Percentiles rank a stretch among this genome's conserved stretches.
phyloP scores from a whole-genome alignment of 192 early-diverging fungal species.

The Linnemannia schmuckeri region DNA sequence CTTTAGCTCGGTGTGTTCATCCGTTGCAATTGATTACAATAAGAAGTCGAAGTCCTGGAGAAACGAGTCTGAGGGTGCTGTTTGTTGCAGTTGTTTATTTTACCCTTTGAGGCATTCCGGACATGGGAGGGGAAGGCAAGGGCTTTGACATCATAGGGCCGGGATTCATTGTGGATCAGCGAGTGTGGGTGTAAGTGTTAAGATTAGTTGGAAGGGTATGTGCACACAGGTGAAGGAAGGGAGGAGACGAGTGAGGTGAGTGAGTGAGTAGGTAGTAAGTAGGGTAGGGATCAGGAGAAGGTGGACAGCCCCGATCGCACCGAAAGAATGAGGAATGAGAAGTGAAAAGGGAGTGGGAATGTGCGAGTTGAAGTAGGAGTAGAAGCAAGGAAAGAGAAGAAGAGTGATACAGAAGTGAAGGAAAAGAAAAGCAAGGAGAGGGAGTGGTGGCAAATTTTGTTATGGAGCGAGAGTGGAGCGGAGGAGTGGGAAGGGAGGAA shows the following conservation, averaged over 20 bases:
- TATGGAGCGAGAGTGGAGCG: too few species aligned
- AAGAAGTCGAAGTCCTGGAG: not conserved
- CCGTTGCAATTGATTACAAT: not conserved
- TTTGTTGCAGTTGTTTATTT: not conserved
- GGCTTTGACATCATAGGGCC: conserved; percentile 11
- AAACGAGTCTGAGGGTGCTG: not conserved
- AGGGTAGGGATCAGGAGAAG: too few species aligned
- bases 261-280: not conserved
- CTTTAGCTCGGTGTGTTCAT: not conserved
- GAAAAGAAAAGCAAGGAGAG: not conserved
- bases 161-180: not conserved
- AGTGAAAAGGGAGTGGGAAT: not conserved
- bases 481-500: not conserved
- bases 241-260: not conserved
- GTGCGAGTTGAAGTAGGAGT: not conserved
- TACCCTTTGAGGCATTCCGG: conserved; percentile 28
- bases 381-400: not conserved
- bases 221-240: not conserved
- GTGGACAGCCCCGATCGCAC: not conserved
- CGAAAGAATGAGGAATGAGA: not conserved
- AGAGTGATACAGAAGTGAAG: not conserved
- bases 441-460: too few species aligned
- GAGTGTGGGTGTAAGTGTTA: not conserved
- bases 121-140: conserved; percentile 4
- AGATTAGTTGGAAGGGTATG: not conserved